Evolutionary conservation across 257 asterid genomes (phyloP).

Genomic region (Nicotiana undulata): DNA sequence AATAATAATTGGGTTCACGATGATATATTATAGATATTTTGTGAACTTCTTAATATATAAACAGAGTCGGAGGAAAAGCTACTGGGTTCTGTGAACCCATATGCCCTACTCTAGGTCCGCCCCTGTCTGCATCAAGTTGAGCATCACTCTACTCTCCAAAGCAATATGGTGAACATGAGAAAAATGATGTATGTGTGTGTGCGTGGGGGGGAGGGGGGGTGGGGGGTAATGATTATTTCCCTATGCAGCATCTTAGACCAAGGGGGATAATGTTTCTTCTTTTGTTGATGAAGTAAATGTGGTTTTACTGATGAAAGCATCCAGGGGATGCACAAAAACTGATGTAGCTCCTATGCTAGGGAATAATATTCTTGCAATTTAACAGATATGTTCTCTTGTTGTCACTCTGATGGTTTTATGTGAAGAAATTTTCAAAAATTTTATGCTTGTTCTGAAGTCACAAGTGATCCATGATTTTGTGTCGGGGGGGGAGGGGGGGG

Average conservation of each 20-base stretch:
- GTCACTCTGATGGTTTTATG: neutral
- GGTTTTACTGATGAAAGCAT: neutral
- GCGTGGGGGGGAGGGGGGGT: neutral
- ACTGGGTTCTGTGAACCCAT: too few relatives aligned
- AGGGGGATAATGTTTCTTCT: neutral
- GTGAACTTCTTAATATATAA: too few relatives aligned
- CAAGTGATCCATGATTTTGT: neutral
- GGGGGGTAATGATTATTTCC: neutral
- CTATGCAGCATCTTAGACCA: neutral
- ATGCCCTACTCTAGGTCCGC: too few relatives aligned
- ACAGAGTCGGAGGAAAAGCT: too few relatives aligned
- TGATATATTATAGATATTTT: too few relatives aligned
- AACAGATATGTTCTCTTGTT: neutral
- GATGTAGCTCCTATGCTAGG: neutral
- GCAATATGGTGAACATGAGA: neutral
- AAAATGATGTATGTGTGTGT: neutral
- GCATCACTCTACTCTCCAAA: neutral
- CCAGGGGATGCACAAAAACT: neutral
- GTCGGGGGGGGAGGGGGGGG: too few relatives aligned
- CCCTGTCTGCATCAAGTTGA: neutral
- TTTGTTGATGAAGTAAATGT: neutral
- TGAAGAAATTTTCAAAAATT: neutral
- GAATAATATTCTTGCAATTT: neutral
- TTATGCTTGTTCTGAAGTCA: neutral
- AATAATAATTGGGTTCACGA: too few relatives aligned